A percentile compares a stretch with the other conserved stretches of the same genome.
Evolutionary conservation across 768 basidiomycete genomes (phyloP).

Genomic region (Rhodotorula toruloides): DNA sequence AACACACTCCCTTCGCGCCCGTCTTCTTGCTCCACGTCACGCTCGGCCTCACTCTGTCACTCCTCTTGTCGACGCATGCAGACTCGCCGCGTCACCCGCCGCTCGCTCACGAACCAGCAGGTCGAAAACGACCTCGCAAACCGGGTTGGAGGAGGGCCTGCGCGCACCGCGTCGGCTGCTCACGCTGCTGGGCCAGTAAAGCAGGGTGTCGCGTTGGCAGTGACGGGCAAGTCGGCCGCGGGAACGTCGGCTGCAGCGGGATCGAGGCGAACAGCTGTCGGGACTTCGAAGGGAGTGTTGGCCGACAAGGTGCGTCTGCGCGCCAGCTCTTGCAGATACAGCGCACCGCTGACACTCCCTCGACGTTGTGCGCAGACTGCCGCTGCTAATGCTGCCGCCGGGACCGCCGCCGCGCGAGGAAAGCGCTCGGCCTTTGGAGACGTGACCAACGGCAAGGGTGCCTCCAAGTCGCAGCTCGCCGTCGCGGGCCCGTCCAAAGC

Average conservation of each 20-base stretch:
- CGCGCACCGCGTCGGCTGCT: not conserved
- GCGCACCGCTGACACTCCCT: too few relatives aligned
- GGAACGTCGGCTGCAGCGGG: not conserved
- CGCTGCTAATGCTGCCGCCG: not conserved
- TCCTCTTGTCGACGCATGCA: not conserved
- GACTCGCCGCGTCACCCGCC: constrained; percentile 36
- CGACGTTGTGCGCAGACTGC: not conserved
- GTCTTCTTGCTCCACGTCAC: not conserved
- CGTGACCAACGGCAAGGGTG: constrained; percentile 55
- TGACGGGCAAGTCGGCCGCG: constrained; percentile 2
- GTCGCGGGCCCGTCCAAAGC: constrained; percentile 13
- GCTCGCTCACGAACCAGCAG: constrained; percentile 22
- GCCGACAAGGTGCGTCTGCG: constrained; percentile 31
- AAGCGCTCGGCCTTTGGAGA: constrained; percentile 73
- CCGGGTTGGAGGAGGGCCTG: constrained; percentile 4
- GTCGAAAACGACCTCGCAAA: constrained; percentile 35
- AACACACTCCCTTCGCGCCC: not conserved
- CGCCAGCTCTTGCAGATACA: too few relatives aligned
- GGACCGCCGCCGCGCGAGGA: constrained; percentile 53
- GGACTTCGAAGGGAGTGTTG: constrained; percentile 1
- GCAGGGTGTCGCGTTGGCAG: not conserved
- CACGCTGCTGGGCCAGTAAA: too few relatives aligned
- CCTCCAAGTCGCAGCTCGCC: constrained; percentile 39
- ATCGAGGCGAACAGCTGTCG: not conserved
- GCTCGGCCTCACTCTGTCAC: not conserved